Evolutionary conservation across 1,284 basidiomycete genomes (phyloP).

Genomic region (Anthracocystis walkeri): DNA sequence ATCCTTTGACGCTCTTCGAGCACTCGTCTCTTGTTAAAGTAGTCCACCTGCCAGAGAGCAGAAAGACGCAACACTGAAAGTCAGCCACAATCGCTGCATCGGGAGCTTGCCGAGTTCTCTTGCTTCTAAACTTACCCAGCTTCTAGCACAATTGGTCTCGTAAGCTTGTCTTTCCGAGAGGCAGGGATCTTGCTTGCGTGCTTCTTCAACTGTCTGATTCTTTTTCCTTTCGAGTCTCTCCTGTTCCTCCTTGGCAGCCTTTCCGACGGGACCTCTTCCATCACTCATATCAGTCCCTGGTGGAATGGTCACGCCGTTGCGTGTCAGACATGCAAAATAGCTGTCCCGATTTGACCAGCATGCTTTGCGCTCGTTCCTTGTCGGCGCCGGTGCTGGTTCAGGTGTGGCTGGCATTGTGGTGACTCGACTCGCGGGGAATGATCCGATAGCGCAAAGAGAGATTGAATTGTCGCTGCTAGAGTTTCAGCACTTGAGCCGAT

Average conservation of each 20-base stretch:
- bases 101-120: not conserved
- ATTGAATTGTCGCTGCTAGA: no score
- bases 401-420: constrained; percentile 29
- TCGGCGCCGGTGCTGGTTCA: constrained; percentile 52
- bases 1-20: constrained; percentile 65
- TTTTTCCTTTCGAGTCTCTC: constrained; percentile 43
- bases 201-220: constrained; percentile 32
- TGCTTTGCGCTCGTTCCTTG: constrained; percentile 58
- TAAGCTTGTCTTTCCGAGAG: constrained; percentile 50
- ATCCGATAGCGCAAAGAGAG: not conserved
- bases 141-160: constrained; percentile 63
- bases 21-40: constrained; percentile 68
- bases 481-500: not conserved
- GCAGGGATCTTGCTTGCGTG: constrained; percentile 62
- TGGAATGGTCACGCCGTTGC: constrained; percentile 55
- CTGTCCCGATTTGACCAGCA: constrained; percentile 66
- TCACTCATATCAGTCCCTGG: constrained; percentile 67
- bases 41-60: constrained; percentile 55
- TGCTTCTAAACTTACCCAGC: constrained; percentile 61
- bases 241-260: constrained; percentile 51
- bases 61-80: not conserved
- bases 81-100: constrained; percentile 1
- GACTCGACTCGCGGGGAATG: not conserved
- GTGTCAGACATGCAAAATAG: constrained; percentile 65
- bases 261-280: constrained; percentile 55